phyloP scores from a whole-genome alignment of 2,329 filamentous ascomycete species.

The Alternaria consortialis region DNA sequence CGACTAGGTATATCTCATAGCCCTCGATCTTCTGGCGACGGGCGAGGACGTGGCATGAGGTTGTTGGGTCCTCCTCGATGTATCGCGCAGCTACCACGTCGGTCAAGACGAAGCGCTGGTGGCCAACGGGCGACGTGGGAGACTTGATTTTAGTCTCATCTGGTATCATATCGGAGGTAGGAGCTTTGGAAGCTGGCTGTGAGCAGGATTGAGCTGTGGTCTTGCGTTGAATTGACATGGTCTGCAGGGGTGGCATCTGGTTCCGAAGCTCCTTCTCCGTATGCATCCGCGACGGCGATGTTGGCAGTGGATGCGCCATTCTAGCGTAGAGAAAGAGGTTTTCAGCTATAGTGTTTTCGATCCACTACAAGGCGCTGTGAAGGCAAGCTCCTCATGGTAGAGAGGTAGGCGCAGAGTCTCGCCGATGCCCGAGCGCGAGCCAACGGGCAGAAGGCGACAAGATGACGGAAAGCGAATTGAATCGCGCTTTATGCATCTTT shows the following conservation, averaged over 20 bases:
- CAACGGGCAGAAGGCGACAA: conserved; percentile 19
- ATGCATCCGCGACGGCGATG: conserved; percentile 26
- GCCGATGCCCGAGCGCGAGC: conserved; percentile 27
- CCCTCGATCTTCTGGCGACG: conserved; percentile 75
- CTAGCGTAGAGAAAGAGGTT: not conserved
- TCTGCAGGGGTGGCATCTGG: conserved; percentile 38
- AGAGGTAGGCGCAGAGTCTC: conserved; percentile 28
- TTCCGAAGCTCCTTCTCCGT: conserved; percentile 42
- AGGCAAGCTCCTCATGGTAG: conserved; percentile 30
- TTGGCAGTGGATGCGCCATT: conserved; percentile 35
- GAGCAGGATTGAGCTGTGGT: conserved; percentile 25
- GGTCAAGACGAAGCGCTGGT: conserved; percentile 70
- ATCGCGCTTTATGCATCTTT: conserved; percentile 33
- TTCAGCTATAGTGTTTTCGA: conserved; percentile 9
- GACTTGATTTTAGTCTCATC: conserved; percentile 24
- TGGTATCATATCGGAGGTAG: conserved; percentile 25
- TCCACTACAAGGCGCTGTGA: conserved; percentile 13
- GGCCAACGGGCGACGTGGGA: conserved; percentile 42
- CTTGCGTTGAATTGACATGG: conserved; percentile 31
- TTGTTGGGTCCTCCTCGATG: conserved; percentile 83
- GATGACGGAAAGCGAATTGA: conserved; percentile 1
- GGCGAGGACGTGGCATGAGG: conserved; percentile 70
- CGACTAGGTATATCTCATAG: conserved; percentile 93
- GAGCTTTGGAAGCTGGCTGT: conserved; percentile 15
- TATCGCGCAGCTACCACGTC: conserved; percentile 73